A percentile compares a stretch with the other conserved stretches of the same genome.
Evolutionary conservation across 495 filamentous ascomycete species (phyloP).

Genomic region (Jackrogersella multiformis): DNA sequence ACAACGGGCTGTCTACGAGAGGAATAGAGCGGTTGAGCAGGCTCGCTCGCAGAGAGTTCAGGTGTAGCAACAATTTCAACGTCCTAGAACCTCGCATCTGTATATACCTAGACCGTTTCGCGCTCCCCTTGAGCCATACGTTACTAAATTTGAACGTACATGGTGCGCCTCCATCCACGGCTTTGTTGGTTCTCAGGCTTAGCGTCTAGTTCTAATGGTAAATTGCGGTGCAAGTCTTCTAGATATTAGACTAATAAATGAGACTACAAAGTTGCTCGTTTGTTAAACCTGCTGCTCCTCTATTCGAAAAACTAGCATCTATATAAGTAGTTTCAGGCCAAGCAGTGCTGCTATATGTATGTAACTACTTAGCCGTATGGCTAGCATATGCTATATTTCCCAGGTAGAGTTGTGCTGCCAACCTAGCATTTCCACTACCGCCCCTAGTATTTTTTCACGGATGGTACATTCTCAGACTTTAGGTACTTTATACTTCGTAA

Average conservation of each 20-base stretch:
- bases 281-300: background rate
- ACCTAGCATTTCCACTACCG: too few relatives aligned
- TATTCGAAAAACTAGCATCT: too few relatives aligned
- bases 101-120: slow-evolving; percentile 25
- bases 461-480: too few relatives aligned
- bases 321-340: too few relatives aligned
- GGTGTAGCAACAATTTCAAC: slow-evolving; percentile 14
- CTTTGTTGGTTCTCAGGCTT: background rate
- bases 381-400: too few relatives aligned
- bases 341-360: too few relatives aligned
- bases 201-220: background rate
- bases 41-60: slow-evolving; percentile 16
- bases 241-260: background rate
- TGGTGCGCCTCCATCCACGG: background rate
- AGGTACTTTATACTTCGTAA: too few relatives aligned
- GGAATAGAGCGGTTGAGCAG: slow-evolving; percentile 32
- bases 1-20: slow-evolving; percentile 28
- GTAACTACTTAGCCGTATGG: too few relatives aligned
- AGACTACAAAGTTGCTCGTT: background rate
- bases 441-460: too few relatives aligned
- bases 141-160: background rate
- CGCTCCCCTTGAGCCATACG: slow-evolving; percentile 3
- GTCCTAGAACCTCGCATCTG: slow-evolving; percentile 9
- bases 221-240: background rate
- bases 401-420: too few relatives aligned